Percentiles rank a stretch among this genome's conserved stretches.
phyloP scores from a whole-genome alignment of 2,329 filamentous ascomycete genomes.

The Tothia fuscella region DNA sequence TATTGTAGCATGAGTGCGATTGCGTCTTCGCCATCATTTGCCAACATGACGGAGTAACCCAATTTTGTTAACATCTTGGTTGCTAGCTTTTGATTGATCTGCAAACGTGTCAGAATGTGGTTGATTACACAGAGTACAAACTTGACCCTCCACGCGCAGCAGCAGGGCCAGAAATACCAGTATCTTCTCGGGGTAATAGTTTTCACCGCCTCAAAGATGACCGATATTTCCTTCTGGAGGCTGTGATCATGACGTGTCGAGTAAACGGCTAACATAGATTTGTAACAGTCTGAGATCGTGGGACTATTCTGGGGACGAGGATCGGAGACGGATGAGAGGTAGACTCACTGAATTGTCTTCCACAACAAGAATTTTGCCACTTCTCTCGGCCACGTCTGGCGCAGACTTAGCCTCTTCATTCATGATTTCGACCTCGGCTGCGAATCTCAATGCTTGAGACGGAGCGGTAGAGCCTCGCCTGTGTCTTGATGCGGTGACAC shows the following conservation, averaged over 20 bases:
- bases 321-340: not conserved
- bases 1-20: not conserved
- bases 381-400: not conserved
- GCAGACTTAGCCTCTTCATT: not conserved
- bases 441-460: conserved; percentile 9
- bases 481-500: not conserved
- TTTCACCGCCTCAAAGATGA: too few species aligned
- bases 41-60: conserved; percentile 1
- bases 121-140: too few species aligned
- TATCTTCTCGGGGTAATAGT: too few species aligned
- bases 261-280: too few species aligned
- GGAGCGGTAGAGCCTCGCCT: conserved; percentile 6
- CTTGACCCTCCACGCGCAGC: too few species aligned
- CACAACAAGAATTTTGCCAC: conserved; percentile 5
- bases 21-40: conserved; percentile 7
- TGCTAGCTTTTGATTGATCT: conserved; percentile 10
- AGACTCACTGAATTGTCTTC: conserved; percentile 6
- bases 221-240: too few species aligned
- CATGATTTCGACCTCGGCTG: conserved; percentile 8
- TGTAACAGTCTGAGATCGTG: not conserved
- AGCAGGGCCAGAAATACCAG: too few species aligned
- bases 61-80: conserved; percentile 5
- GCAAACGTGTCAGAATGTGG: not conserved
- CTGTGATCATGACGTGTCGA: too few species aligned
- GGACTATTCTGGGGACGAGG: not conserved